Conservation (phyloP, 1,284 basidiomycete species). For the Ceratobasidium sp. region DNA sequence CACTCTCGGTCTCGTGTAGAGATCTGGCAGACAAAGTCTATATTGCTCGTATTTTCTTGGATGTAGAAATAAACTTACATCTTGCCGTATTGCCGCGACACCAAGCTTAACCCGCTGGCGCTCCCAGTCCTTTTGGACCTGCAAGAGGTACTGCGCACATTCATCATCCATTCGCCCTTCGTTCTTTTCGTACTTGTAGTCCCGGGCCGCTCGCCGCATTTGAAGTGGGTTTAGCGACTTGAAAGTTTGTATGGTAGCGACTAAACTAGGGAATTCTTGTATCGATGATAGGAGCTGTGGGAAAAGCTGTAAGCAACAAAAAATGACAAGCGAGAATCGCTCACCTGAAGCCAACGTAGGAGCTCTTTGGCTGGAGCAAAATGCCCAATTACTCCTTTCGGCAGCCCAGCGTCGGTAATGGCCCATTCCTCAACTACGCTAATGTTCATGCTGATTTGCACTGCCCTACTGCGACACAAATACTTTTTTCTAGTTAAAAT, state of each 20-base stretch:
- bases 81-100: slow-evolving; percentile 79
- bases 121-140: slow-evolving; percentile 97
- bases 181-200: slow-evolving; percentile 95
- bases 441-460: slow-evolving; percentile 91
- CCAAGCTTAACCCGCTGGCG: slow-evolving; percentile 81
- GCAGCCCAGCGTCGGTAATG: slow-evolving; percentile 78
- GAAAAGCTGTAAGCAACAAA: slow-evolving; percentile 37
- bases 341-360: slow-evolving; percentile 84
- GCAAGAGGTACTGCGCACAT: slow-evolving; percentile 90
- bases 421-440: slow-evolving; percentile 88
- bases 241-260: slow-evolving; percentile 89
- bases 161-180: slow-evolving; percentile 94
- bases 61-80: slow-evolving; percentile 55
- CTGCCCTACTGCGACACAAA: slow-evolving; percentile 87
- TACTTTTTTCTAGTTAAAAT: slow-evolving; percentile 91
- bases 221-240: slow-evolving; percentile 90
- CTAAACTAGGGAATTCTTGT: slow-evolving; percentile 83
- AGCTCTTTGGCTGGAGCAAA: slow-evolving; percentile 87
- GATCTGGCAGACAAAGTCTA: slow-evolving; percentile 57
- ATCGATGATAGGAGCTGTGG: slow-evolving; percentile 85
- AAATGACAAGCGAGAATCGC: slow-evolving; percentile 43
- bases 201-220: slow-evolving; percentile 91
- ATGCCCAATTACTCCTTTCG: slow-evolving; percentile 79
- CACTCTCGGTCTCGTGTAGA: slow-evolving; percentile 67
- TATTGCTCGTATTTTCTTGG: no score